A percentile compares a stretch with the other conserved stretches of the same genome.
Evolutionary conservation across 2,329 filamentous ascomycete genomes (phyloP).

Genomic region (Calonectria montana): DNA sequence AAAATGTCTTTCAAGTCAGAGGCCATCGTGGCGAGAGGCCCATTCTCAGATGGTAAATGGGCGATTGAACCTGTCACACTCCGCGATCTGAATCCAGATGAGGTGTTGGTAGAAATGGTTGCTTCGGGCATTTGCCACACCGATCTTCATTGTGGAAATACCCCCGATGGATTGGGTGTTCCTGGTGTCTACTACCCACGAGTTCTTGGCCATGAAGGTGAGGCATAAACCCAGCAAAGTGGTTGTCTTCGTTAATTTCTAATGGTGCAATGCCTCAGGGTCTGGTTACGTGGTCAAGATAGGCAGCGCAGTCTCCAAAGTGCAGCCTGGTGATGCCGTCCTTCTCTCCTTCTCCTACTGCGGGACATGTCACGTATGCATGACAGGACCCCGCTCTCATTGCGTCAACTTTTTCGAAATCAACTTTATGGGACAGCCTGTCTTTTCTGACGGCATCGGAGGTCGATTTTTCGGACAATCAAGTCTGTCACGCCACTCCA

Average conservation of each 20-base stretch:
- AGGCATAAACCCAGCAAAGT: background rate
- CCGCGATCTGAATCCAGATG: slow-evolving; percentile 50
- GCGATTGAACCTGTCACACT: slow-evolving; percentile 45
- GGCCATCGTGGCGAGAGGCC: slow-evolving; percentile 46
- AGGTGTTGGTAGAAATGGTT: slow-evolving; percentile 64
- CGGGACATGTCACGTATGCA: slow-evolving; percentile 58
- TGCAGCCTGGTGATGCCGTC: slow-evolving; percentile 64
- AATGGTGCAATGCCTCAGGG: slow-evolving; percentile 29
- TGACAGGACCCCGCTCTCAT: slow-evolving; percentile 57
- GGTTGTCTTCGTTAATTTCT: background rate
- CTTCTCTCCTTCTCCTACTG: slow-evolving; percentile 58
- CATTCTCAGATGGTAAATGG: slow-evolving; percentile 47
- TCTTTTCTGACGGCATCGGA: slow-evolving; percentile 28
- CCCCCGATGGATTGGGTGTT: slow-evolving; percentile 24
- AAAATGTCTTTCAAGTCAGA: slow-evolving; percentile 41
- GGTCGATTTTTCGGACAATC: slow-evolving; percentile 50
- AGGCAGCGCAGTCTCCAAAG: slow-evolving; percentile 59
- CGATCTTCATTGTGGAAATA: slow-evolving; percentile 59
- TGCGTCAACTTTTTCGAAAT: slow-evolving; percentile 59
- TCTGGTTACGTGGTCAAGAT: slow-evolving; percentile 57
- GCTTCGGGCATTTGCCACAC: slow-evolving; percentile 68
- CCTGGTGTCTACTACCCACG: slow-evolving; percentile 32
- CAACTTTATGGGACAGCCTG: slow-evolving; percentile 55
- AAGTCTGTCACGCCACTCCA: slow-evolving; percentile 46
- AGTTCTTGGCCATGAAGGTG: slow-evolving; percentile 66